Conservation (phyloP, 352 stramenopile species). For the Phytophthora palmivora region DNA sequence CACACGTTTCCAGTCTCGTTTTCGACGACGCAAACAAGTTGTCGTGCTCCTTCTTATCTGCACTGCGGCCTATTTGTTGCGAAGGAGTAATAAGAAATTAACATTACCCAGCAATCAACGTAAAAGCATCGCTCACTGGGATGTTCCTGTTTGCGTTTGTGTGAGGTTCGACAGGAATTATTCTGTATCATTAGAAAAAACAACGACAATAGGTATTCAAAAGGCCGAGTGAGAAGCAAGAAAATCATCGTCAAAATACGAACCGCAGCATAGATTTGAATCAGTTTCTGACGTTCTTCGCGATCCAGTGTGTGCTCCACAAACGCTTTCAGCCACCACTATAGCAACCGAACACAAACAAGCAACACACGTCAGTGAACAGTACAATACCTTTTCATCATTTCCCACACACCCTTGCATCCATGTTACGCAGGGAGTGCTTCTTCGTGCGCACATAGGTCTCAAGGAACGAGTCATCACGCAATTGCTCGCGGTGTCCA, state of each 20-base stretch:
- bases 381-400: not conserved
- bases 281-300: constrained; percentile 55
- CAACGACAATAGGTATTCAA: not conserved
- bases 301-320: constrained; percentile 79
- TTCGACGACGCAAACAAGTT: constrained; percentile 77
- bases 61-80: constrained; percentile 50
- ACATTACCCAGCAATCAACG: not conserved
- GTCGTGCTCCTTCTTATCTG: constrained; percentile 79
- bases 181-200: constrained; percentile 25
- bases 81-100: constrained; percentile 9
- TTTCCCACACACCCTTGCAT: constrained; percentile 57
- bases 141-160: constrained; percentile 79
- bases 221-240: not conserved
- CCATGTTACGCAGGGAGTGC: constrained; percentile 69
- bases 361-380: constrained; percentile 12
- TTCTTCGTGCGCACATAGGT: constrained; percentile 62
- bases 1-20: constrained; percentile 80
- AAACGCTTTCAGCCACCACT: constrained; percentile 83
- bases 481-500: constrained; percentile 54
- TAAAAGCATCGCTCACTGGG: constrained; percentile 45
- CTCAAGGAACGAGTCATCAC: constrained; percentile 68
- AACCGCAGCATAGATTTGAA: constrained; percentile 53
- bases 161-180: constrained; percentile 55
- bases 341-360: constrained; percentile 5
- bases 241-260: not conserved